Conservation (phyloP, 176 grass and related monocot genomes). For the Luzula sylvatica region DNA sequence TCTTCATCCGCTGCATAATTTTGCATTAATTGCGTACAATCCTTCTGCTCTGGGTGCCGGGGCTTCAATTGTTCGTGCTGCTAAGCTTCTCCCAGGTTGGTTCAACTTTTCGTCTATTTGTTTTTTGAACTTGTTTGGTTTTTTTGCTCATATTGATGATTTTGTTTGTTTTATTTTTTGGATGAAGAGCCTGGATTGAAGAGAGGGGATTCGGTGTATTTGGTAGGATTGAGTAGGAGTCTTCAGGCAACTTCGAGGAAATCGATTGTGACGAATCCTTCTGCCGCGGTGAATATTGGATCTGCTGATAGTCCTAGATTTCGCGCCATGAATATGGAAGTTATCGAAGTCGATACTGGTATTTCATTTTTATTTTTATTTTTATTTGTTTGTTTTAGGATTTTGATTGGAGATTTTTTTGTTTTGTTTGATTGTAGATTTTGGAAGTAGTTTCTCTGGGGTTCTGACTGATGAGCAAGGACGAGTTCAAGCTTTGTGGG, state of each 20-base stretch:
- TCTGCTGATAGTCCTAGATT: constrained; percentile 91
- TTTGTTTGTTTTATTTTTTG: constrained; percentile 2
- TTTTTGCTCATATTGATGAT: background rate
- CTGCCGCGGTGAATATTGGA: constrained; percentile 96
- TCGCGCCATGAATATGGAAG: constrained; percentile 98
- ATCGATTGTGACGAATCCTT: constrained; percentile 97
- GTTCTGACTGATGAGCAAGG: constrained; percentile 95
- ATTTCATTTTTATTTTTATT: constrained; percentile 15
- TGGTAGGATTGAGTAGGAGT: constrained; percentile 93
- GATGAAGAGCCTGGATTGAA: constrained; percentile 74
- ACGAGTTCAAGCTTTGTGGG: constrained; percentile 97
- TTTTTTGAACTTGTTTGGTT: too few species aligned
- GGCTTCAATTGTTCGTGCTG: constrained; percentile 74
- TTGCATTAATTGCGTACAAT: constrained; percentile 90
- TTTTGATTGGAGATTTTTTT: background rate
- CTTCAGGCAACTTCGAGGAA: constrained; percentile 98
- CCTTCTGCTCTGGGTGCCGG: constrained; percentile 90
- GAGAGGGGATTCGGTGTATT: constrained; percentile 93
- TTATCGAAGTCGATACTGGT: constrained; percentile 98
- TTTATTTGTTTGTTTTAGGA: background rate
- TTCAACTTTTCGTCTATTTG: background rate
- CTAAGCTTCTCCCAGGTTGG: constrained; percentile 97
- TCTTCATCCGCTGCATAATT: constrained; percentile 94
- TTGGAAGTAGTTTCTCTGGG: constrained; percentile 94
- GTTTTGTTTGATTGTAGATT: constrained; percentile 40